Base-by-base conservation (phyloP, 208 protist species). In the Leishmania martiniquensis region DNA sequence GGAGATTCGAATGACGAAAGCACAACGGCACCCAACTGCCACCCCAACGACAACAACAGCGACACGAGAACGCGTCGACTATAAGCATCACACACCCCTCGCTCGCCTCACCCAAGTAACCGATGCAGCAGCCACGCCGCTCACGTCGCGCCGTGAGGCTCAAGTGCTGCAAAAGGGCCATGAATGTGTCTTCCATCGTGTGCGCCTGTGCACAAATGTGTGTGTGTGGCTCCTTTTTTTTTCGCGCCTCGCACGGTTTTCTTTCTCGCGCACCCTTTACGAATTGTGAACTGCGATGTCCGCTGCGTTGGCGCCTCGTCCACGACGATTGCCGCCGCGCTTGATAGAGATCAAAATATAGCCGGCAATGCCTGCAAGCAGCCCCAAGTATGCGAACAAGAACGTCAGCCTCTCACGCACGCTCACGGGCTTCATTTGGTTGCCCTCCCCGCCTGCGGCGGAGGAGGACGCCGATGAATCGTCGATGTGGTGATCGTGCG, bases 361-460 rank as follows among this genome's bases (percentile, higher is more conserved):
- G 6, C 25, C 81, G 0, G 37, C 83, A 34, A 92, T 88, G n/a
- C 20, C 65, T 3, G 69, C 76, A 1, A 92, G 72, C n/a, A 89
- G 47, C 2, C 37, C 83, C 6, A 89, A 62, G 84, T 92, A 92
- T 32, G 77, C 15, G 10, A 86, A n/a, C 20, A 91, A 60, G 13
- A 86, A 74, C 25, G 52, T 15, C 1, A 91, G 39, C 9, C 87
- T 77, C 69, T 84, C 63, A 4, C 32, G 45, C 0, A 85, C n/a
- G 57, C 76, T 78, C 25, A 75, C 79, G 2, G 59, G 52, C 47
- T 32, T 76, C 54, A 70, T 34, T 57, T 71, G 45, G 29, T 67
- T 60, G 49, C 29, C 60, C 54, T 9, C 59, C 12, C 37, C 20
- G 34, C 15, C 25, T 42, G 47, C 65, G 4, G 75, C 45, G n/a